Evolutionary conservation across 495 filamentous ascomycete species (phyloP).

Genomic region (Penicillium malachiteum): DNA sequence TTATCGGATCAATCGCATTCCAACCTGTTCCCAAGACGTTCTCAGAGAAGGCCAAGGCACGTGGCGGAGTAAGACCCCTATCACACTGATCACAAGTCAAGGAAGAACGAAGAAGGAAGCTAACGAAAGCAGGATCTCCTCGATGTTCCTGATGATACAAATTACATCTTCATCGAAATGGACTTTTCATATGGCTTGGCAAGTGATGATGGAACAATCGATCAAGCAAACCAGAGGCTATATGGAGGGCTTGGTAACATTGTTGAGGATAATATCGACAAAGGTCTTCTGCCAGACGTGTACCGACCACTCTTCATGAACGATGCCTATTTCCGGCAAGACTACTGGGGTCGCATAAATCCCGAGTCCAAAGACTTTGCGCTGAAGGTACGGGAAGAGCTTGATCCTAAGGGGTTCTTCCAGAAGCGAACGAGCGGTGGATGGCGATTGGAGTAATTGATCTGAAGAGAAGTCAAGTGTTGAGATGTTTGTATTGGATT

Average conservation of each 20-base stretch:
- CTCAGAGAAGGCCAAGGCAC: conserved; percentile 44
- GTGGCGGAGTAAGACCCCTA: conserved; percentile 38
- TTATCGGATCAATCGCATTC: conserved; percentile 55
- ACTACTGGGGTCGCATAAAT: conserved; percentile 57
- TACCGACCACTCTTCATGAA: conserved; percentile 62
- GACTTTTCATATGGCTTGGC: conserved; percentile 52
- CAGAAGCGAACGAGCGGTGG: conserved; percentile 57
- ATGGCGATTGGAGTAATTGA: conserved; percentile 18
- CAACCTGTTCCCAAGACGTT: conserved; percentile 55
- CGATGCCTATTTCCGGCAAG: conserved; percentile 56
- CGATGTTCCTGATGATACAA: conserved; percentile 47
- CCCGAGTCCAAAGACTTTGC: conserved; percentile 42
- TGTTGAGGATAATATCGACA: conserved; percentile 37
- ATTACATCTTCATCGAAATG: conserved; percentile 57
- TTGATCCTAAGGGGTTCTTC: conserved; percentile 59
- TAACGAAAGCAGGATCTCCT: conserved; percentile 45
- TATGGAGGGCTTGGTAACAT: conserved; percentile 32
- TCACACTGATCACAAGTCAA: neutral
- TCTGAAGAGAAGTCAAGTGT: neutral
- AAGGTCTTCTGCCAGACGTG: conserved; percentile 47
- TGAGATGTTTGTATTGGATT: neutral
- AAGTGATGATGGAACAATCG: conserved; percentile 45
- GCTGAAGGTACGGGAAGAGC: conserved; percentile 41
- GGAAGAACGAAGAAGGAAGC: neutral
- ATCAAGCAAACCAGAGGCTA: conserved; percentile 46